Evolutionary conservation across 108 stramenopile species (phyloP), one percentile per base, ranked within the genome.

Genomic region (Mediolabrus comicus): DNA sequence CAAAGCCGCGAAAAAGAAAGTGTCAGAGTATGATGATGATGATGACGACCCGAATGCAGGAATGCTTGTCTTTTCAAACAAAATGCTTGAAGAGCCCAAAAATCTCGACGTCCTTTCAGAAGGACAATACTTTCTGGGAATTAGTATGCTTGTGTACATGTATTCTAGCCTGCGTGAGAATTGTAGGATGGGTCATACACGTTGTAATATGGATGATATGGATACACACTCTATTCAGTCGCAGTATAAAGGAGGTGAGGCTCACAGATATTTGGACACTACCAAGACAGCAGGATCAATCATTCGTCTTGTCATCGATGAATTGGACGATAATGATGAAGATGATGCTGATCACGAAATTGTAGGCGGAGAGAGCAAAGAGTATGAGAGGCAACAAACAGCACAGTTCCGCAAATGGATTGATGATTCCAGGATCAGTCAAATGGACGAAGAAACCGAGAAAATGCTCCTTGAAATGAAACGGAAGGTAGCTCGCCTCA

Each of bases 121-220:
- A 58, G 68, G 68, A 9, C 68, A 69, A 22, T 39, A 49, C 17
- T 69, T 59, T 29, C 68, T 69, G 4, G 59, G 68, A 4, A 59
- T 69, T 7, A 69, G 68, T 29, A 59, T 69, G 58, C 56, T 69
- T 22, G 57, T 69, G 10, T 59, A 69, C 58, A 59, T 69, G 57
- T 69, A 69, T 58, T 69, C 57, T 27, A 43, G 59, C 28, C 32
- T 69, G 0, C 59, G 68, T 2, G 68, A 69, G 22, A 69, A 58
- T 22, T 41, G 39, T 13, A 33, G 43, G 26, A 55, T 57, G 58
- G 68, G 68, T 6, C 58, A 56, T 19, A 59, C 68, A 32, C 57
- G 32, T 0, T 43, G 46, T 27, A 69, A 10, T 24, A 59, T 59
- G 59, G 2, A 58, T 31, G 68, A 59, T 34, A 31, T 69, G 24